Evolutionary conservation across 495 filamentous ascomycete species (phyloP), one percentile per base, ranked within the genome.

Genomic region (Xylaria flabelliformis): DNA sequence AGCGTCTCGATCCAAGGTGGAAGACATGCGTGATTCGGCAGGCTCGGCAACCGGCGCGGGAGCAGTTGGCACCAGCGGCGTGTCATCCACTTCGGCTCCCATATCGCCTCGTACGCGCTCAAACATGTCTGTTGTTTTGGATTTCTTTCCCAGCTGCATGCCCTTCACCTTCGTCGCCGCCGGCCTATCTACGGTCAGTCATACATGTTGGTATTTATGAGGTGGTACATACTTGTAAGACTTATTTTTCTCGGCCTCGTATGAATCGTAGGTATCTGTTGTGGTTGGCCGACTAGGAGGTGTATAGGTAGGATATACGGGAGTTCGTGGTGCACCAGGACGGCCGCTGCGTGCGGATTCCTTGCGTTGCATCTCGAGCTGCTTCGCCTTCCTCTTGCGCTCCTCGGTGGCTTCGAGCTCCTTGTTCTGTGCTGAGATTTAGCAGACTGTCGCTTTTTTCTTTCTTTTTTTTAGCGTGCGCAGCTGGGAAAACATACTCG

Each of bases 131-230:
- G 93, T 96, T 39, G 92, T 93, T 85, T 97, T 97, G 44, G 93
- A 97, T 83, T 98, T 98, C 87, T 97, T 97, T 81, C 96, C 97
- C 50, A 99, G 83, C 81, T 98, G 95, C 96, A 99, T 98, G 64
- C 96, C 96, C 83, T 99, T 99, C 70, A 94, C 94, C 79, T 95
- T 94, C 46, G 90, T 88, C 36, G 92, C 89, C 59, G 90, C 79
- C 42, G 85, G 81, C 77, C 84, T 83, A 66, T 19, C 21, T n/a
- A 44, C 19, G 12, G 74, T 81, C 67, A 82, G 79, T 64, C 42
- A 53, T 24, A 36, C 58, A 58, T 51, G 64, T 26, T 56, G 13
- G 26, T 15, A 24, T 64, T 15, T 29, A 17, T 29, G 12, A 59
- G 8, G 29, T 24, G 5, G 64, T 32, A 75, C 90, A 72, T 86